A percentile compares a stretch with the other conserved stretches of the same genome.
phyloP scores from a whole-genome alignment of 805 yeast species.

The Nakazawaea wickerhamii region DNA sequence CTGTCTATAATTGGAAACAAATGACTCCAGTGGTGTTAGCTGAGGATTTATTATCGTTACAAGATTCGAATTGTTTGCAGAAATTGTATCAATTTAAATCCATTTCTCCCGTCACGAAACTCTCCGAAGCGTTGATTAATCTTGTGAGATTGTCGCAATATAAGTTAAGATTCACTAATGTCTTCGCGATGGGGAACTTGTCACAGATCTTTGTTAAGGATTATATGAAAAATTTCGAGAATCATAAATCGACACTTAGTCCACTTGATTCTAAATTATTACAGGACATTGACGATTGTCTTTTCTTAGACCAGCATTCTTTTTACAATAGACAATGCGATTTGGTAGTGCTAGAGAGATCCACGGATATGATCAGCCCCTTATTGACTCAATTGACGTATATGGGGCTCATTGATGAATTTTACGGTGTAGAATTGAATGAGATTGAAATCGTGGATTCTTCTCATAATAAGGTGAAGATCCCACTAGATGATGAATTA shows the following conservation, averaged over 20 bases:
- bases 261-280: slow-evolving; percentile 30
- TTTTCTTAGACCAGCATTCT: slow-evolving; percentile 28
- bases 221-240: slow-evolving; percentile 26
- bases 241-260: slow-evolving; percentile 26
- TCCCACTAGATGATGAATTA: slow-evolving; percentile 39
- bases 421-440: slow-evolving; percentile 45
- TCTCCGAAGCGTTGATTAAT: slow-evolving; percentile 46
- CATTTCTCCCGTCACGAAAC: slow-evolving; percentile 36
- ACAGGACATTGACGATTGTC: slow-evolving; percentile 28
- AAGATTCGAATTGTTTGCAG: slow-evolving; percentile 28
- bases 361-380: slow-evolving; percentile 67
- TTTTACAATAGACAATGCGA: slow-evolving; percentile 49
- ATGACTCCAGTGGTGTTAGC: slow-evolving; percentile 24
- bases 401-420: slow-evolving; percentile 75
- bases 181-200: slow-evolving; percentile 54
- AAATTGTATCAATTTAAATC: slow-evolving; percentile 40
- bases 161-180: slow-evolving; percentile 45
- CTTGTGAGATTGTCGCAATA: slow-evolving; percentile 36
- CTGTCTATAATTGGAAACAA: slow-evolving; percentile 19
- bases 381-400: slow-evolving; percentile 75
- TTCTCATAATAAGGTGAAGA: neutral
- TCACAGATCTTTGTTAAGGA: slow-evolving; percentile 45
- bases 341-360: slow-evolving; percentile 72
- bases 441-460: slow-evolving; percentile 20
- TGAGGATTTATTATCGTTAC: slow-evolving; percentile 38